Evolutionary conservation across 2,329 filamentous ascomycete genomes (phyloP), one percentile per base, ranked within the genome.

Genomic region (Colletotrichum sp.): DNA sequence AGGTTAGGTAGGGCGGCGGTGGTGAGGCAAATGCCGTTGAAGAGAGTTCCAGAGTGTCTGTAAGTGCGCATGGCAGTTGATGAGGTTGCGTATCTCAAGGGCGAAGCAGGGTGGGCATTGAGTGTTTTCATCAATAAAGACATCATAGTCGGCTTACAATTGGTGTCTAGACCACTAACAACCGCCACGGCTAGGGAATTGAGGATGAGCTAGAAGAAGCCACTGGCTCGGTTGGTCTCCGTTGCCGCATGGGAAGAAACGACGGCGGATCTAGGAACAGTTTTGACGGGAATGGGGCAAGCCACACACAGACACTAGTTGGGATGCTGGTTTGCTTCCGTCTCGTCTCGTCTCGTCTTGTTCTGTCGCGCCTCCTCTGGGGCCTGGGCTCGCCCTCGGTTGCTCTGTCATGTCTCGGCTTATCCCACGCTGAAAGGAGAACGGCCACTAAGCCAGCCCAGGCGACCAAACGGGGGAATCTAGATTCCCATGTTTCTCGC

Each of bases 341-440:
- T 76, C 74, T 76, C 70, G 74, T 76, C 64, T 76, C 73, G 73
- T 76, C 63, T 76, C 73, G 74, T 73, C 64, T 76, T 63, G 63
- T 76, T 55, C 69, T 76, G 63, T 76, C 59, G 73, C 52, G 69
- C 57, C 55, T 69, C 34, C 44, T 68, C 73, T 76, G 32, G 64
- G n/a, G 64, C 70, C 74, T 64, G 65, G 74, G 57, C 65, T 65
- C 32, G 70, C 49, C 44, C 70, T 76, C 64, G 70, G 44, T 44
- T 73, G 16, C 26, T 69, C 24, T 55, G 52, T 69, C n/a, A 65
- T 76, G 70, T 76, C 73, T 76, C 65, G 71, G 39, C 64, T 57
- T 39, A 55, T 71, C 59, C 39, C 64, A 73, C 49, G 64, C 73
- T 73, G 64, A 34, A 59, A 59, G 24, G 59, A 30, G 73, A 76